Base-by-base conservation (phyloP, 1,284 basidiomycete genomes). In the Filobasidium uniguttulatum region DNA sequence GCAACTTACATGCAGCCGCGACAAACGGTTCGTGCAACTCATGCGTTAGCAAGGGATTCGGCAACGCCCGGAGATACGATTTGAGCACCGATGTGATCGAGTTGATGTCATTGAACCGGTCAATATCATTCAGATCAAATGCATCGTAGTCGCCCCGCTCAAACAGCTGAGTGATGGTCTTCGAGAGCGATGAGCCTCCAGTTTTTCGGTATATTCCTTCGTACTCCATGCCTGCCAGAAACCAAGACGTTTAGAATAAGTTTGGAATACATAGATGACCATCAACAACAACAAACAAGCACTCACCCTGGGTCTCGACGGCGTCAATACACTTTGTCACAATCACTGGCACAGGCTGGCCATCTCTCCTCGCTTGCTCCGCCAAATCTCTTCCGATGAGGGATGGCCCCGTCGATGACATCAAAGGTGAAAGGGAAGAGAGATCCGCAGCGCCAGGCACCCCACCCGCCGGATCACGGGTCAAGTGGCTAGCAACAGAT, bases 61-160 rank as follows among this genome's bases (percentile, higher is more conserved):
- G 93, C 31, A 99, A 72, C 40, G 81, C 77, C 40, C 93, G 81
- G 78, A 99, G 89, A 71, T 97, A 98, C 36, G 83, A 87, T 75
- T 99, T 98, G 60, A 98, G 76, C 34, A 94, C 91, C 19, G 89
- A 93, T 0, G 94, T 98, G 59, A 97, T 81, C 52, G 88, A 89
- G 64, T 85, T 90, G 50, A 98, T 87, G 66, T 99, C 94, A 72
- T 94, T 96, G 75, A 96, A 98, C 15, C 59, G 50, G 59, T 97
- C 85, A 5, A 75, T 72, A 65, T 98, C 87, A 49, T 76, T 75
- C 37, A 98, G 77, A 64, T 98, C 86, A 65, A 98, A 97, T 1
- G 83, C 73, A 15, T 74, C 64, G 64, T 91, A 91, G 62, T 91
- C 81, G 48, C 89, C 89, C 36, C 85, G 79, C 62, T 98, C 94